A percentile compares a stretch with the other conserved stretches of the same genome.
These are phyloP conservation scores for Quercus berberidifolia DNA, from an alignment of 306 rosid species.

Conservation along the genomic window DNA sequence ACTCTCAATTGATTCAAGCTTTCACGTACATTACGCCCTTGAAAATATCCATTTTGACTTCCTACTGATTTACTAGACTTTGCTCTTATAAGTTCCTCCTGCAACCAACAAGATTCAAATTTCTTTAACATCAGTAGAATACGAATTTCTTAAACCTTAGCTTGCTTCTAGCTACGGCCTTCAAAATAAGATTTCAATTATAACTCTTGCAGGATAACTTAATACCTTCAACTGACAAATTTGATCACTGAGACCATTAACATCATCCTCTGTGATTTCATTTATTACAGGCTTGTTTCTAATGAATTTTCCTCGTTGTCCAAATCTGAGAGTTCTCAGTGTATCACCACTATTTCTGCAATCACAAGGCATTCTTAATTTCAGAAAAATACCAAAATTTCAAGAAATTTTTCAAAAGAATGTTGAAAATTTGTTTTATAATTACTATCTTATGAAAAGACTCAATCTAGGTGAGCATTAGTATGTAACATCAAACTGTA, in stretches of 20 bases:
- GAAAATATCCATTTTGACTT: conserved; percentile 48
- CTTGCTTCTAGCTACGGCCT: not conserved
- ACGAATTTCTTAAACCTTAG: not conserved
- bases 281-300: conserved; percentile 77
- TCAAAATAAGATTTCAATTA: conserved; percentile 10
- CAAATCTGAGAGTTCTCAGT: conserved; percentile 75
- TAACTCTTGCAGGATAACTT: conserved; percentile 2
- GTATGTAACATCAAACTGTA: not conserved
- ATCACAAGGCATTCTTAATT: conserved; percentile 26
- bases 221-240: conserved; percentile 84
- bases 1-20: conserved; percentile 79
- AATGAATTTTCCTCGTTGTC: conserved; percentile 70
- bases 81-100: conserved; percentile 91
- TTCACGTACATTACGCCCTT: conserved; percentile 69
- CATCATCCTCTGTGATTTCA: conserved; percentile 84
- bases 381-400: not conserved
- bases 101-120: conserved; percentile 15
- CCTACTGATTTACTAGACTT: conserved; percentile 52
- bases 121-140: not conserved
- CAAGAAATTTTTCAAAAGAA: not conserved
- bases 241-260: conserved; percentile 51
- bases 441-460: not conserved
- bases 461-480: not conserved
- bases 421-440: not conserved
- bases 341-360: conserved; percentile 68